These are phyloP conservation scores for Teratosphaeria destructans DNA, from an alignment of 2,329 filamentous ascomycete genomes.

Conservation along the genomic window DNA sequence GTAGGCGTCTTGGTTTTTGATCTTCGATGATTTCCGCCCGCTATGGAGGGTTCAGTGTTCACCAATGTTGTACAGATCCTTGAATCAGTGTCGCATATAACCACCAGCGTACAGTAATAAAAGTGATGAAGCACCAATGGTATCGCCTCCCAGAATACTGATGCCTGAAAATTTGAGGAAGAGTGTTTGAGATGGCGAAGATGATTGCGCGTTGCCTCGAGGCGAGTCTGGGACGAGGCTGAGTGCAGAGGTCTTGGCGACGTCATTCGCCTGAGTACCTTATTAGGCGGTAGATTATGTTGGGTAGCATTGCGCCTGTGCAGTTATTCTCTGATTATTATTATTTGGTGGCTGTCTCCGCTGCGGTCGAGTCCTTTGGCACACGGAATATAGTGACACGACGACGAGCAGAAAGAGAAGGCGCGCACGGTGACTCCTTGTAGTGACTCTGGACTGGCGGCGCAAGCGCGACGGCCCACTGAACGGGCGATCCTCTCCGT, in stretches of 20 bases:
- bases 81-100: too few relatives aligned
- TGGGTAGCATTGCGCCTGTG: background rate
- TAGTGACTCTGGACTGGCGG: background rate
- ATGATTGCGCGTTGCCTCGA: background rate
- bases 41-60: too few relatives aligned
- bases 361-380: background rate
- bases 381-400: background rate
- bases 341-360: background rate
- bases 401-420: background rate
- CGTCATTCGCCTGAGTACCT: background rate
- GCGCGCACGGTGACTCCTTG: background rate
- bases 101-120: too few relatives aligned
- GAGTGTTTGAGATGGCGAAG: background rate
- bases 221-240: background rate
- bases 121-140: background rate
- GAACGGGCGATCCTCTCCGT: background rate
- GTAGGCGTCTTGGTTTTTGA: too few relatives aligned
- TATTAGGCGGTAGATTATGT: background rate
- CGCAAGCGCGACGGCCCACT: background rate
- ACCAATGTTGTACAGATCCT: too few relatives aligned
- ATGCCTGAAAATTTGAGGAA: background rate
- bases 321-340: background rate
- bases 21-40: too few relatives aligned
- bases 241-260: background rate
- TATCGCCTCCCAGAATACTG: background rate